A percentile compares a stretch with the other conserved stretches of the same genome.
Evolutionary conservation across 2,329 filamentous ascomycete genomes (phyloP).

Genomic region (Colletotrichum sp.): DNA sequence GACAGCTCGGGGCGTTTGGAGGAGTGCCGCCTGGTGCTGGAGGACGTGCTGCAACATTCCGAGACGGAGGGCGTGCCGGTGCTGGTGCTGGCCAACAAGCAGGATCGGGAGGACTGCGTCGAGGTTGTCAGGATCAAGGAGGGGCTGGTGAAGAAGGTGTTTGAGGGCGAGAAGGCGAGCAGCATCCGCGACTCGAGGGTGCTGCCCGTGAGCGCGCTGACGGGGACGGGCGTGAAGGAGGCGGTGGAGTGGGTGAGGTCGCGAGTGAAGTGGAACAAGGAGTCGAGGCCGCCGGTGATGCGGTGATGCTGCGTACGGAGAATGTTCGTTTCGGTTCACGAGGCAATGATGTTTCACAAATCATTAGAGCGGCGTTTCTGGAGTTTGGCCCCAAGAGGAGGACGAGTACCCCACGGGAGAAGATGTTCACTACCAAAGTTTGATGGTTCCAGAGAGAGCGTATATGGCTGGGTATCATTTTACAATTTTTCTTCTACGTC

Average conservation of each 20-base stretch:
- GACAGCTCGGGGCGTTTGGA: constrained; percentile 69
- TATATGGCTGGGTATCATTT: constrained; percentile 22
- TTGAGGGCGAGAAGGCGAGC: constrained; percentile 89
- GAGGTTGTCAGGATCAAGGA: constrained; percentile 98
- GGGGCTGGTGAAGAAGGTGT: constrained; percentile 91
- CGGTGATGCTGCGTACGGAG: constrained; percentile 56
- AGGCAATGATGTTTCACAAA: constrained; percentile 7
- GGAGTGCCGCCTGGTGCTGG: constrained; percentile 88
- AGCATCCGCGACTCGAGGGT: constrained; percentile 91
- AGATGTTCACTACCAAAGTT: background rate
- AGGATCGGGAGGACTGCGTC: constrained; percentile 95
- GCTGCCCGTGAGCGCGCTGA: constrained; percentile 89
- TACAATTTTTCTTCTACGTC: background rate
- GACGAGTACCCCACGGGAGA: background rate
- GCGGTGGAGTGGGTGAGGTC: constrained; percentile 97
- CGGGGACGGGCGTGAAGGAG: constrained; percentile 85
- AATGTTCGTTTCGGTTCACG: background rate
- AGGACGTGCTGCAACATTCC: constrained; percentile 85
- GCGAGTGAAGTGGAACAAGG: constrained; percentile 95
- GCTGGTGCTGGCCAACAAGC: constrained; percentile 94
- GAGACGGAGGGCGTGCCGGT: constrained; percentile 92
- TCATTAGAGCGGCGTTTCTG: constrained; percentile 16
- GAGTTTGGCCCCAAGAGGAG: background rate
- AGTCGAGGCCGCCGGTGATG: constrained; percentile 90
- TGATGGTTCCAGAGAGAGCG: background rate